A percentile compares a stretch with the other conserved stretches of the same genome.
Evolutionary conservation across 2,329 filamentous ascomycete genomes (phyloP).

Genomic region (Allantophomopsis lycopodina): DNA sequence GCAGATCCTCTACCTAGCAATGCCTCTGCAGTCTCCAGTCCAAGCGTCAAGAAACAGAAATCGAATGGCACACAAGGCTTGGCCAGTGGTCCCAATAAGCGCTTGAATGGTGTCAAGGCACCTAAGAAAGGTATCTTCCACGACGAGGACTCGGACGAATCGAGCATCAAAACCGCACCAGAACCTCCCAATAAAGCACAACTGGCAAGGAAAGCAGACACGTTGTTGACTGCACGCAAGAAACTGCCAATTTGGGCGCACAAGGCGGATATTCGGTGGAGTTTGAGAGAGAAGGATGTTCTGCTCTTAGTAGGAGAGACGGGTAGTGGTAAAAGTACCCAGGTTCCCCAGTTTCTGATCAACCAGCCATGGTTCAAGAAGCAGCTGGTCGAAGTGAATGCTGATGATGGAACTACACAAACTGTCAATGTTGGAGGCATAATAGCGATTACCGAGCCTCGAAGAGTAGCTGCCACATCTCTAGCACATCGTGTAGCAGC

Average conservation of each 20-base stretch:
- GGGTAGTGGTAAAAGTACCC: conserved; percentile 92
- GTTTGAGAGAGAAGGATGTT: conserved; percentile 36
- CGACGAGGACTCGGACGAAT: too few relatives aligned
- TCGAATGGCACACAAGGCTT: too few relatives aligned
- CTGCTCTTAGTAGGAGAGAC: conserved; percentile 87
- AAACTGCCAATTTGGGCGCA: conserved; percentile 17
- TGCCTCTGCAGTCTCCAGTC: too few relatives aligned
- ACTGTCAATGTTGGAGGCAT: conserved; percentile 54
- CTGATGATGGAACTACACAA: conserved; percentile 17
- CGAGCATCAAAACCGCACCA: background rate
- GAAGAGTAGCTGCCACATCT: conserved; percentile 85
- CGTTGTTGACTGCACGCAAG: conserved; percentile 12
- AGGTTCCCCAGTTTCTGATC: conserved; percentile 83
- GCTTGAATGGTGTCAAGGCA: too few relatives aligned
- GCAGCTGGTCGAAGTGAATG: conserved; percentile 34
- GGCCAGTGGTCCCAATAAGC: too few relatives aligned
- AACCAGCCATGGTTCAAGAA: conserved; percentile 66
- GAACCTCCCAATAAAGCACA: conserved; percentile 1
- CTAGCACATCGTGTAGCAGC: conserved; percentile 77
- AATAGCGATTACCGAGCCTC: conserved; percentile 88
- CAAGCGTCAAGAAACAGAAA: too few relatives aligned
- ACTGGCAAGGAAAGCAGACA: conserved; percentile 8
- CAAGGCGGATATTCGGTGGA: conserved; percentile 13
- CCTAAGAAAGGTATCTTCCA: too few relatives aligned
- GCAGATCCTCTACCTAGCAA: too few relatives aligned